phyloP scores from a whole-genome alignment of 495 filamentous ascomycete genomes.

The Penicillium taxi region DNA sequence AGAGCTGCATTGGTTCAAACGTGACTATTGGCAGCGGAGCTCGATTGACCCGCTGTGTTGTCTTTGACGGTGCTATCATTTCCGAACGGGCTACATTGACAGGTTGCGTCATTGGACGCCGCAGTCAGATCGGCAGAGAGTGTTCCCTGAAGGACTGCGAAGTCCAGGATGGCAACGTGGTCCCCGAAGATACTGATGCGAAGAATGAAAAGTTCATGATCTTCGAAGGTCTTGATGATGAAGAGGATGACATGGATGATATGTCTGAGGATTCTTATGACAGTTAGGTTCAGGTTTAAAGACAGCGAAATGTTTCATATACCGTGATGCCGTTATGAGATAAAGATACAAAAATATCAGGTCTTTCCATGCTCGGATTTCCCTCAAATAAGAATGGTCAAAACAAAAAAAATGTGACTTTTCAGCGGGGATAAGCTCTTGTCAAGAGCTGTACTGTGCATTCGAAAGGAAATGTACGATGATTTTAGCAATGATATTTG shows the following conservation, averaged over 20 bases:
- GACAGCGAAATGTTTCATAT: slow-evolving; percentile 1
- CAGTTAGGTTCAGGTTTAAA: slow-evolving; percentile 1
- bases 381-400: too few relatives aligned
- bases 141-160: slow-evolving; percentile 77
- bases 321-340: slow-evolving; percentile 12
- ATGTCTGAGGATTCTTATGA: slow-evolving; percentile 26
- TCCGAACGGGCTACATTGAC: slow-evolving; percentile 68
- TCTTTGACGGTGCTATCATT: slow-evolving; percentile 86
- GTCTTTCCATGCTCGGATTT: too few relatives aligned
- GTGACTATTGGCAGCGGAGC: slow-evolving; percentile 74
- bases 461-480: too few relatives aligned
- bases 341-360: too few relatives aligned
- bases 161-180: slow-evolving; percentile 76
- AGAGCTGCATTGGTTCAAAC: slow-evolving; percentile 76
- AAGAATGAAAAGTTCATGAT: slow-evolving; percentile 83
- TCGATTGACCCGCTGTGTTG: slow-evolving; percentile 68
- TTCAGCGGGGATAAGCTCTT: too few relatives aligned
- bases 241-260: slow-evolving; percentile 33
- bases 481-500: too few relatives aligned
- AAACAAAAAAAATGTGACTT: too few relatives aligned
- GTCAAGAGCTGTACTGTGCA: too few relatives aligned
- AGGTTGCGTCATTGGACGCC: slow-evolving; percentile 71
- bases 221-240: slow-evolving; percentile 57
- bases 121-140: slow-evolving; percentile 67
- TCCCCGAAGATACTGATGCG: slow-evolving; percentile 72